phyloP scores from a whole-genome alignment of 768 basidiomycete species.

The Agaricus subrufescens region DNA sequence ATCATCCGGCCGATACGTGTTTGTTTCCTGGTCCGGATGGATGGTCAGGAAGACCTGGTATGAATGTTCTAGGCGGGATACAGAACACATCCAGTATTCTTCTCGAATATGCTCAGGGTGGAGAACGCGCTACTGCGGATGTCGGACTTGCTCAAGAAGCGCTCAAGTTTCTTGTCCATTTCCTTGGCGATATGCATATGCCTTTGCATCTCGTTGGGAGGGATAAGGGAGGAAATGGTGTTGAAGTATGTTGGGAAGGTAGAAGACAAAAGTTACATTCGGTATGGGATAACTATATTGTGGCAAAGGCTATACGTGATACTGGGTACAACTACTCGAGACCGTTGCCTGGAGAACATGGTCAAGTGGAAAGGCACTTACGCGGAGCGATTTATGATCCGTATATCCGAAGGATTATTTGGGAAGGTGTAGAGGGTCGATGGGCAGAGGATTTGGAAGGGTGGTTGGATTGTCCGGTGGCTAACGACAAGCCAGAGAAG shows the following conservation, averaged over 20 bases:
- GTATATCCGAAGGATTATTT: slow-evolving; percentile 45
- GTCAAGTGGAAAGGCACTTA: slow-evolving; percentile 54
- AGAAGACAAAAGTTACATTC: slow-evolving; percentile 78
- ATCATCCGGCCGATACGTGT: slow-evolving; percentile 76
- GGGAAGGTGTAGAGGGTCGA: slow-evolving; percentile 5
- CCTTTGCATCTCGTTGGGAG: slow-evolving; percentile 89
- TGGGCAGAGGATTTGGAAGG: slow-evolving; percentile 3
- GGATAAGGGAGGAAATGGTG: slow-evolving; percentile 83
- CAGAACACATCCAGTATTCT: slow-evolving; percentile 70
- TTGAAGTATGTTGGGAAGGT: slow-evolving; percentile 69
- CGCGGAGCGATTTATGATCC: slow-evolving; percentile 83
- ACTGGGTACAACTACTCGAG: slow-evolving; percentile 71
- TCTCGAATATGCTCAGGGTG: slow-evolving; percentile 38
- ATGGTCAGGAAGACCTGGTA: slow-evolving; percentile 51
- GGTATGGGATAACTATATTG: slow-evolving; percentile 80
- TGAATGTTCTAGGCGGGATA: slow-evolving; percentile 76
- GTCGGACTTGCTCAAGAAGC: slow-evolving; percentile 58
- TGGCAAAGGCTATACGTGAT: slow-evolving; percentile 76
- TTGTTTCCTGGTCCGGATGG: slow-evolving; percentile 71
- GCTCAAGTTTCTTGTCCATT: slow-evolving; percentile 90
- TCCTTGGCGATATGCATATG: slow-evolving; percentile 90
- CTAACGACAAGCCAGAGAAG: not conserved
- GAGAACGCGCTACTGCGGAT: slow-evolving; percentile 11
- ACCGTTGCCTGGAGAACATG: slow-evolving; percentile 49
- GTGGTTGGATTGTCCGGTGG: slow-evolving; percentile 11